Evolutionary conservation across 257 asterid species (phyloP), one percentile per base, ranked within the genome.

Genomic region (Nicotiana noctiflora): DNA sequence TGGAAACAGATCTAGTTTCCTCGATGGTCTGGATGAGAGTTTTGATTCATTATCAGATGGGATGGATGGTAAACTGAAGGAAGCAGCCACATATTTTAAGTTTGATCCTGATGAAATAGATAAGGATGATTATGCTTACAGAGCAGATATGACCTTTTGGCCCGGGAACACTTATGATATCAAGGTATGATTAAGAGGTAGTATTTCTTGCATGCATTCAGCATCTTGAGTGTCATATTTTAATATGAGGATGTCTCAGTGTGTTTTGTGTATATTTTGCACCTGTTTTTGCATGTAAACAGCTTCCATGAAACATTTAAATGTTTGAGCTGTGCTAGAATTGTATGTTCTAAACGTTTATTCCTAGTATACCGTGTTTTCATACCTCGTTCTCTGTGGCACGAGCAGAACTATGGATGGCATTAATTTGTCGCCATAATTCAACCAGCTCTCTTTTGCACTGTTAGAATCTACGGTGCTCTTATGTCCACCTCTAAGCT

Each of bases 81-180:
- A 92, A 81, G 97, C 97, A 0, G 98, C 98, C 2, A 66, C 84
- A 25, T 91, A 89, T 83, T 96, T 92, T 83, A 92, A 88, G 82
- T 86, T 79, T 64, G 97, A 91, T 77, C 88, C 88, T 1, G 89
- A 81, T 2, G 99, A 92, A 90, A 86, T 92, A 31, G 21, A 82
- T 8, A 84, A 63, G 27, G 92, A 92, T 0, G 89, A 89, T 86
- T 94, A 91, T 84, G 62, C 89, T 78, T 96, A 83, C 87, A 90
- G 99, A 87, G 91, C 95, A 6, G 98, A 96, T 88, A 83, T 86
- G 70, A 90, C 87, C 83, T 88, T 90, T 84, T 68, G 63, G 80
- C 18, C 64, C 1, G 94, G 93, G 72, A 84, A 80, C 90, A 86
- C 93, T 44, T 93, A 92, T 31, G 96, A 90, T 55, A 86, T 85